phyloP scores from a whole-genome alignment of 352 stramenopile genomes.

The Thalassiosira ordinaria region DNA sequence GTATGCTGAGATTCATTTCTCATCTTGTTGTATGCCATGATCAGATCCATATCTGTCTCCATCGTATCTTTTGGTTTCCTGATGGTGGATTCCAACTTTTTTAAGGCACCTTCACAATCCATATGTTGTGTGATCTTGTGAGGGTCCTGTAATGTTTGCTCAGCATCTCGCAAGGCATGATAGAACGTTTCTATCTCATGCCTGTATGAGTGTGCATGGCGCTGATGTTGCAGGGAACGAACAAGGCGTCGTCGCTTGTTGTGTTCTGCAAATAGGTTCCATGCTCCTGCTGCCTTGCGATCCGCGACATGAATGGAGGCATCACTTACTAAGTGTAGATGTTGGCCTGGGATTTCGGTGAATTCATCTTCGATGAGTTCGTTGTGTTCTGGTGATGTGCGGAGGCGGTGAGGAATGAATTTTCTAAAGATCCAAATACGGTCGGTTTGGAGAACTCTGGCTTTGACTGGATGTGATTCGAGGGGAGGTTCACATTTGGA shows the following conservation, averaged over 20 bases:
- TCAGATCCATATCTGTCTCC: constrained; percentile 20
- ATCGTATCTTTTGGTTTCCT: not conserved
- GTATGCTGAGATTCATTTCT: not conserved
- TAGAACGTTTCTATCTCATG: not conserved
- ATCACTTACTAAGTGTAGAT: not conserved
- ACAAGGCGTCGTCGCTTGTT: not conserved
- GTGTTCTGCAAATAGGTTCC: not conserved
- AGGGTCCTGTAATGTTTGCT: not conserved
- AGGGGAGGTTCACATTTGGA: not conserved
- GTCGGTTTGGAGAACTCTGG: not conserved
- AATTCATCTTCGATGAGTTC: not conserved
- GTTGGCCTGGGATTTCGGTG: not conserved
- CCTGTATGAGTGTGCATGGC: not conserved
- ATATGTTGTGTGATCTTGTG: not conserved
- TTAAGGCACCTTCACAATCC: not conserved
- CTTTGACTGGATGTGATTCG: not conserved
- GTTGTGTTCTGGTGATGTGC: not conserved
- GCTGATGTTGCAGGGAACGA: not conserved
- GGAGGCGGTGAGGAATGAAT: not conserved
- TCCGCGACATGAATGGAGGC: not conserved
- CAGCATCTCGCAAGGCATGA: not conserved
- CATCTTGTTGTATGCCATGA: constrained; percentile 15
- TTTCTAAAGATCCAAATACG: not conserved
- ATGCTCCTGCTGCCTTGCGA: not conserved
- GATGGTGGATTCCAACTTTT: not conserved